Conservation (phyloP, 768 basidiomycete species). For the Lentinula detonsa region DNA sequence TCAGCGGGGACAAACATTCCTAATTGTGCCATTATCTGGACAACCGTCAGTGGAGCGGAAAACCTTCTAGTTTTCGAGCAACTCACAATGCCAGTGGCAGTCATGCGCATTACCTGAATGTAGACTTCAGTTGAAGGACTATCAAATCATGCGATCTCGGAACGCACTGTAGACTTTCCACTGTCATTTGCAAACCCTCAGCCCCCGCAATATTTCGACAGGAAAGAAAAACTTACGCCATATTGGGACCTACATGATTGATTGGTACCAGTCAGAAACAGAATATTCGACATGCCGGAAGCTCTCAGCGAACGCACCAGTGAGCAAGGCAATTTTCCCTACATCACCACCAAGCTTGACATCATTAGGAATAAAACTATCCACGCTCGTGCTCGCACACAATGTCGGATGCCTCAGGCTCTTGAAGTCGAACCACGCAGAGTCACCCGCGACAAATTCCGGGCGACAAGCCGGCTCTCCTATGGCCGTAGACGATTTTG, state of each 20-base stretch:
- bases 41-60: background rate
- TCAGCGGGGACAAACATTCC: slow-evolving; percentile 93
- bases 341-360: slow-evolving; percentile 76
- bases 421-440: slow-evolving; percentile 82
- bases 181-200: slow-evolving; percentile 25
- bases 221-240: slow-evolving; percentile 59
- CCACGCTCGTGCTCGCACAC: slow-evolving; percentile 51
- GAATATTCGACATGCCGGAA: background rate
- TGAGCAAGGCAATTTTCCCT: slow-evolving; percentile 77
- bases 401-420: slow-evolving; percentile 87
- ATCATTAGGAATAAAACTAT: slow-evolving; percentile 90
- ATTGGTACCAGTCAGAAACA: slow-evolving; percentile 2
- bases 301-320: slow-evolving; percentile 44
- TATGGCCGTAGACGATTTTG: slow-evolving; percentile 82
- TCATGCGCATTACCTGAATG: slow-evolving; percentile 84
- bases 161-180: slow-evolving; percentile 68
- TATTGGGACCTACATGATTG: slow-evolving; percentile 62
- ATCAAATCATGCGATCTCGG: background rate
- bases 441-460: slow-evolving; percentile 59
- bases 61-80: background rate
- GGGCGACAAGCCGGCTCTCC: slow-evolving; percentile 95
- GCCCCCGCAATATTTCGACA: background rate
- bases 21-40: slow-evolving; percentile 85
- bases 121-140: background rate
- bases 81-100: slow-evolving; percentile 82